Conservation (phyloP, 768 basidiomycete genomes). For the Russula lepida region DNA sequence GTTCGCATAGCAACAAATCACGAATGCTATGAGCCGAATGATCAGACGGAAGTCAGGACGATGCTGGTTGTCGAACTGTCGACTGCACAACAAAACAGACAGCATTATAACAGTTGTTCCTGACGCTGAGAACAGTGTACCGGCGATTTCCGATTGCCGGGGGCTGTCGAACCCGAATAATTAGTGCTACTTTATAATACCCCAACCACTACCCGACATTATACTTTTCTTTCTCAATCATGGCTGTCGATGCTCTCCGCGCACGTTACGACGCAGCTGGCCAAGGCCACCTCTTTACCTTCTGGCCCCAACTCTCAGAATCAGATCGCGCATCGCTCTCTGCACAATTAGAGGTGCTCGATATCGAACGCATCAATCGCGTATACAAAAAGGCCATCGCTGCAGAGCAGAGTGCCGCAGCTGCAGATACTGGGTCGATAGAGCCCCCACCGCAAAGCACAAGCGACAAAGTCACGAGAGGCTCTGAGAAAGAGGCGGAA, state of each 20-base stretch:
- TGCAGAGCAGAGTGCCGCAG: constrained; percentile 47
- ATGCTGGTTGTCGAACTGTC: not conserved
- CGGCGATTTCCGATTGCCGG: not conserved
- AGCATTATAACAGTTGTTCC: no score
- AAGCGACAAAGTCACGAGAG: constrained; percentile 51
- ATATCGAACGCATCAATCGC: constrained; percentile 87
- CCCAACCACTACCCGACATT: not conserved
- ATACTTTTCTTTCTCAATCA: constrained; percentile 22
- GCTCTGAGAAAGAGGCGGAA: constrained; percentile 47
- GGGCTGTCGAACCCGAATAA: no score
- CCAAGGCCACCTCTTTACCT: constrained; percentile 85
- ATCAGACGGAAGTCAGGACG: not conserved
- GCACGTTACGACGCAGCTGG: constrained; percentile 67
- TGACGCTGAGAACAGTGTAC: no score
- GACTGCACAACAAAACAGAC: not conserved
- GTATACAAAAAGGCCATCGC: constrained; percentile 71
- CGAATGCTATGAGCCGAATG: no score
- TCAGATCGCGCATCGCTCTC: constrained; percentile 55
- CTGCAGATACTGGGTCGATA: constrained; percentile 37
- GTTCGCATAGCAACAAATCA: no score
- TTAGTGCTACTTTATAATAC: no score
- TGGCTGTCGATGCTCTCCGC: constrained; percentile 51
- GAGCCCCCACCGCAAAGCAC: constrained; percentile 75
- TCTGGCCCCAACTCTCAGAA: constrained; percentile 67
- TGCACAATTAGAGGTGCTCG: constrained; percentile 67